Conservation (phyloP, 2,329 filamentous ascomycete genomes). For the Cadophora luteo-olivacea region DNA sequence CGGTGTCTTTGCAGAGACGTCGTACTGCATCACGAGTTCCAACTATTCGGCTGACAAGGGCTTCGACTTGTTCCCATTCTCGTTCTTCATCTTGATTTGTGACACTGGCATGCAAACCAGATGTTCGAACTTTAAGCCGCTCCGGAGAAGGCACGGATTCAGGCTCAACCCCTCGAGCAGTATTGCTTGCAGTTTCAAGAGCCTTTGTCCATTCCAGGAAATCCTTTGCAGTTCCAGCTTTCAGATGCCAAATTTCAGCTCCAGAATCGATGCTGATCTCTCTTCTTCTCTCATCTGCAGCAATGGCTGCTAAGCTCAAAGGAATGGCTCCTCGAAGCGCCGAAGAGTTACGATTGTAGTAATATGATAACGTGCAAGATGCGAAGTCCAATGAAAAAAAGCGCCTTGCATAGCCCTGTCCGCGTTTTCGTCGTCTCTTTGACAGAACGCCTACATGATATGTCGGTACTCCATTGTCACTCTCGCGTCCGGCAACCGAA, state of each 20-base stretch:
- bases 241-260: conserved; percentile 95
- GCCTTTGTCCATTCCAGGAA: conserved; percentile 89
- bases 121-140: conserved; percentile 45
- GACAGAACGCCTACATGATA: conserved; percentile 86
- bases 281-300: conserved; percentile 83
- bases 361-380: conserved; percentile 94
- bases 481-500: conserved; percentile 60
- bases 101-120: conserved; percentile 33
- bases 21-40: conserved; percentile 89
- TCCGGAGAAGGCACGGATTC: conserved; percentile 37
- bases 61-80: conserved; percentile 88
- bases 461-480: conserved; percentile 51
- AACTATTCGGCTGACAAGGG: conserved; percentile 83
- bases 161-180: conserved; percentile 61
- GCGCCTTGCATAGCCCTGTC: conserved; percentile 88
- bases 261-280: conserved; percentile 98
- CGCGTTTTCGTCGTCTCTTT: conserved; percentile 91
- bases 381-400: conserved; percentile 98
- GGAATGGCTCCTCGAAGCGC: conserved; percentile 92
- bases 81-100: conserved; percentile 66
- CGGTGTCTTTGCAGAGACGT: conserved; percentile 84
- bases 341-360: conserved; percentile 91
- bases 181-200: conserved; percentile 79
- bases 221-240: conserved; percentile 80
- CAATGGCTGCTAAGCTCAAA: conserved; percentile 87